Percentiles rank a stretch among this genome's conserved stretches.
phyloP scores from a whole-genome alignment of 139 green algal species.

The Chlamydomonas schloesseri region DNA sequence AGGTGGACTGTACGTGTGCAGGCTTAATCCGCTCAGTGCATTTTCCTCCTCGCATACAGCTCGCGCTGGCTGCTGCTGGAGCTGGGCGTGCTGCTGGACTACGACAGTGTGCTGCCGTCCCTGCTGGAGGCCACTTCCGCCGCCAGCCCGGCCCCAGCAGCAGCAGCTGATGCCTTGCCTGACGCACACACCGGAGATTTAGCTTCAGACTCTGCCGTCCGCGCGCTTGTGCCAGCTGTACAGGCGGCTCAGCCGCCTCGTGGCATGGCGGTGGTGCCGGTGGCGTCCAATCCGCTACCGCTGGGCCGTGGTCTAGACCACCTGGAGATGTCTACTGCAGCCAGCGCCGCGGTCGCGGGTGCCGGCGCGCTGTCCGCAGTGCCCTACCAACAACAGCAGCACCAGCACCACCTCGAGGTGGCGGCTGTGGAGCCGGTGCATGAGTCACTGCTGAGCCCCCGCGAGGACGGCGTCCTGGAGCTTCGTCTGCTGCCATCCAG shows the following conservation, averaged over 20 bases:
- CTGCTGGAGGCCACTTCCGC: not conserved
- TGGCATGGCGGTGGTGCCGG: not conserved
- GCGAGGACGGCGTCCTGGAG: not conserved
- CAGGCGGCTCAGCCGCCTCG: too few relatives aligned
- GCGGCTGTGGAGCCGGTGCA: too few relatives aligned
- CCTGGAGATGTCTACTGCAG: not conserved
- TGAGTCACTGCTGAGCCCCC: not conserved
- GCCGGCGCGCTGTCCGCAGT: not conserved
- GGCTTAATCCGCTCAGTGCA: too few relatives aligned
- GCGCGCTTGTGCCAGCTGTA: too few relatives aligned
- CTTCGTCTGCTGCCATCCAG: not conserved
- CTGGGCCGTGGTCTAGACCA: not conserved
- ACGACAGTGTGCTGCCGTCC: not conserved
- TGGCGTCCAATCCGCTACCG: not conserved
- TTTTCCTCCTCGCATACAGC: too few relatives aligned
- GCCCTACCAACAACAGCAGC: too few relatives aligned
- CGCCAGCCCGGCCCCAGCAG: not conserved
- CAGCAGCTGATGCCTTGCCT: too few relatives aligned
- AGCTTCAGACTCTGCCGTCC: too few relatives aligned
- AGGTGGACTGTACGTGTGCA: too few relatives aligned
- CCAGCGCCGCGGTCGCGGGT: not conserved
- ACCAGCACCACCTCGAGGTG: too few relatives aligned
- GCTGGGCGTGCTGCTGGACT: constrained; percentile 38
- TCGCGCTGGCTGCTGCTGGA: constrained; percentile 21
- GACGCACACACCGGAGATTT: too few relatives aligned